phyloP scores from a whole-genome alignment of 805 yeast genomes.

The Candida bentonensis region DNA sequence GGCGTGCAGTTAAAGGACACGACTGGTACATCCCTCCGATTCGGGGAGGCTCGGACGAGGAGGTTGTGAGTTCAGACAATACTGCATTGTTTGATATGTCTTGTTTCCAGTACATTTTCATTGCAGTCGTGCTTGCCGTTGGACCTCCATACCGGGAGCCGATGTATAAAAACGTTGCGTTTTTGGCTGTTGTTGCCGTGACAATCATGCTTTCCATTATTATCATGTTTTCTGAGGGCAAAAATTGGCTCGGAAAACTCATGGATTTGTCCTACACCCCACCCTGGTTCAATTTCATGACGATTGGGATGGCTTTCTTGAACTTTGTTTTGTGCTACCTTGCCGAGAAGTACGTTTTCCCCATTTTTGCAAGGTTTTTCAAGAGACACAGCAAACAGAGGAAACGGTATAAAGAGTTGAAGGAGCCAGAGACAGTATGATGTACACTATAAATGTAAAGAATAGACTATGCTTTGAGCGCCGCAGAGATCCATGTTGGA shows the following conservation, averaged over 20 bases:
- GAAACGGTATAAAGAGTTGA: constrained; percentile 24
- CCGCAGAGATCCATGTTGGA: no score
- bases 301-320: constrained; percentile 25
- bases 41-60: constrained; percentile 68
- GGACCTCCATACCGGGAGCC: constrained; percentile 92
- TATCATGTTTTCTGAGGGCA: constrained; percentile 38
- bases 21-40: constrained; percentile 73
- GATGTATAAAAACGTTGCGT: constrained; percentile 49
- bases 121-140: constrained; percentile 70
- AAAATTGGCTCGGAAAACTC: constrained; percentile 43
- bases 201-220: constrained; percentile 36
- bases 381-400: constrained; percentile 14
- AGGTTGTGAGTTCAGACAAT: constrained; percentile 79
- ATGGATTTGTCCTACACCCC: constrained; percentile 66
- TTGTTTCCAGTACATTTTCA: constrained; percentile 77
- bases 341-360: constrained; percentile 33
- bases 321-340: constrained; percentile 37
- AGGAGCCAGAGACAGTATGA: constrained; percentile 7
- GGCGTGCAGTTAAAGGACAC: constrained; percentile 40
- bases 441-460: no score
- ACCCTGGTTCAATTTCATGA: constrained; percentile 28
- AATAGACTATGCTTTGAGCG: no score
- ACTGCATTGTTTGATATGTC: constrained; percentile 70
- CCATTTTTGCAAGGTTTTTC: constrained; percentile 23
- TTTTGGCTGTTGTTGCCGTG: constrained; percentile 42